A percentile compares a stretch with the other conserved stretches of the same genome.
Evolutionary conservation across 495 filamentous ascomycete species (phyloP).

Genomic region (Pseudomonodictys pantanalensis): DNA sequence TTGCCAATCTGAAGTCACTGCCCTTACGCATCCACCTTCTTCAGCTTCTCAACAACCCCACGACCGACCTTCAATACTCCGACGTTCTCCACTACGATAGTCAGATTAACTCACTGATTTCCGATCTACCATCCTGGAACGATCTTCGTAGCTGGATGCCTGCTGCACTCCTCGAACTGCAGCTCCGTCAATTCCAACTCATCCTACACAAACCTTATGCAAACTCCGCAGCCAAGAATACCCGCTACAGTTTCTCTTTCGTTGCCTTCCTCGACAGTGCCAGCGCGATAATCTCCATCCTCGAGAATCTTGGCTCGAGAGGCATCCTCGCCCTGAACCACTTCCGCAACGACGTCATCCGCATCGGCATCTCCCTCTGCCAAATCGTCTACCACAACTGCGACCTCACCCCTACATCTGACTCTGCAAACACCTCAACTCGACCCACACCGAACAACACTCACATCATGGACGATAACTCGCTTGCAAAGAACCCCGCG

Average conservation of each 20-base stretch:
- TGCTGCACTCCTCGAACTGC: conserved; percentile 21
- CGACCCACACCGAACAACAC: too few species aligned
- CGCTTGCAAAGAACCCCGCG: too few species aligned
- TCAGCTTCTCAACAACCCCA: conserved; percentile 28
- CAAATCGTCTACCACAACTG: conserved; percentile 21
- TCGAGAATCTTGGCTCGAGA: neutral
- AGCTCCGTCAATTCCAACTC: conserved; percentile 29
- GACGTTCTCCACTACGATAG: conserved; percentile 29
- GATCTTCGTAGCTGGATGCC: neutral
- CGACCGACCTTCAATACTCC: conserved; percentile 19
- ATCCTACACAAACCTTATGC: conserved; percentile 29
- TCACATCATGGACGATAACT: too few species aligned
- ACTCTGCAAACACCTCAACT: too few species aligned
- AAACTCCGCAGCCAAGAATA: conserved; percentile 14
- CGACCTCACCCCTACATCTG: neutral
- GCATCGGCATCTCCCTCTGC: conserved; percentile 8
- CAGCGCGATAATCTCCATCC: conserved; percentile 6
- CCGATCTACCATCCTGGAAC: conserved; percentile 19
- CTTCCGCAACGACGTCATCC: conserved; percentile 26
- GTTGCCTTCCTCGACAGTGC: conserved; percentile 14
- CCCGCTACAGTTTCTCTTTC: conserved; percentile 24
- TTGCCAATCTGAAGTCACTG: conserved; percentile 1
- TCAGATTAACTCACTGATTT: conserved; percentile 8
- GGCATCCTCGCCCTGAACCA: conserved; percentile 8
- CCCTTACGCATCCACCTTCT: conserved; percentile 23